Base-by-base conservation (phyloP, 257 asterid genomes). In the Salvia rosmarinus region DNA sequence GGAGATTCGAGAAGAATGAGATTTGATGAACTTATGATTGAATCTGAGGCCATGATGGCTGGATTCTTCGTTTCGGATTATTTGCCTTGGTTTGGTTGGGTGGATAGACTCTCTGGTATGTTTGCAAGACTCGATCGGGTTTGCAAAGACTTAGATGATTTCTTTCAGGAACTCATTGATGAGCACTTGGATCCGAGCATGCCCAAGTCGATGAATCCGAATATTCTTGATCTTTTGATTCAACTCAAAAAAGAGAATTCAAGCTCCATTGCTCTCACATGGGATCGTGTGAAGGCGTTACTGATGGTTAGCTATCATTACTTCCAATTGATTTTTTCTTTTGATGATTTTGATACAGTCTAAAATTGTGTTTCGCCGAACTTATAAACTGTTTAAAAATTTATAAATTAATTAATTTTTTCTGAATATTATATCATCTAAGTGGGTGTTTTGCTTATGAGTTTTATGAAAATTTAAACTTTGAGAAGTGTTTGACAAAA, bases 81-180 rank as follows among this genome's bases (percentile, higher is more conserved):
- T 17, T 32, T 82, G 10, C 84, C 87, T 30, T 65, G 14, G 52
- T 61, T 79, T 9, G 71, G 84, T 4, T 77, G 82, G 79, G 74
- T 75, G 57, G 86, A 84, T 66, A 71, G 30, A 17, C 10, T 84
- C 12, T 42, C 78, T 0, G 89, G 89, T 4, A 73, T 77, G 84
- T 44, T 47, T 52, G 64, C 11, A 11, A 81, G 80, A 4, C 85
- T 84, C 2, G 85, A 82, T 0, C 68, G 60, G 80, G 21, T 57
- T 23, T 82, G 0, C n/a, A 55, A 50, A 37, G 44, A 75, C 0
- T 21, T 79, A 65, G 85, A 84, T 77, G 71, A 63, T 3, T 79
- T 82, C 70, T 77, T 63, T 12, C 12, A 58, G 35, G 78, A 79
- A 50, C 16, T 82, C n/a, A 84, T 84, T 13, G 71, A 79, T 35